These are phyloP conservation scores for Neofusicoccum laricinum DNA, from an alignment of 2,329 filamentous ascomycete species.

Conservation along the genomic window DNA sequence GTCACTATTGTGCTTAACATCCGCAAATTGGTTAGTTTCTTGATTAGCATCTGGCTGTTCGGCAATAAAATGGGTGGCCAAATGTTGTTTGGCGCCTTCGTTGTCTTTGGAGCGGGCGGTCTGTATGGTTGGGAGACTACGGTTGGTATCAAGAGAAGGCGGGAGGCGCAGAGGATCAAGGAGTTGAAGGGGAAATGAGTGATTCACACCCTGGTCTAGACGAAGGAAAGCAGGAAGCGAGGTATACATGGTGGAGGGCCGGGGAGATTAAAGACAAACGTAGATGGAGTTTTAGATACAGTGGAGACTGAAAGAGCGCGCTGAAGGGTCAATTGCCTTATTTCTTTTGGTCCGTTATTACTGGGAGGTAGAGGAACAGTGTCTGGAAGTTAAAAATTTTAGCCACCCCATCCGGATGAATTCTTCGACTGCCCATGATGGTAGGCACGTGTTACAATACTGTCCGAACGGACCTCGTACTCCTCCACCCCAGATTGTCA, in stretches of 20 bases:
- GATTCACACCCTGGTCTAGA: background rate
- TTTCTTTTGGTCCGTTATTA: too few species aligned
- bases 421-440: too few species aligned
- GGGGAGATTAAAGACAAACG: background rate
- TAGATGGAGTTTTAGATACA: background rate
- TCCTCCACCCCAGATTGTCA: too few species aligned
- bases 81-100: constrained; percentile 74
- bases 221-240: background rate
- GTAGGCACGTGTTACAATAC: too few species aligned
- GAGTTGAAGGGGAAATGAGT: constrained; percentile 10
- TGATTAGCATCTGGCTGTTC: constrained; percentile 92
- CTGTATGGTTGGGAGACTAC: constrained; percentile 77
- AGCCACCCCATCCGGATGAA: too few species aligned
- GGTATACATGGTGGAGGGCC: too few species aligned
- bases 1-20: constrained; percentile 97
- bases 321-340: too few species aligned
- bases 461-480: too few species aligned
- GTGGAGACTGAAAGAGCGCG: too few species aligned
- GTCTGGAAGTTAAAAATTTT: too few species aligned
- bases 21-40: constrained; percentile 84
- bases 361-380: too few species aligned
- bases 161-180: constrained; percentile 15
- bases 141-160: constrained; percentile 42
- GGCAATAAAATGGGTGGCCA: constrained; percentile 76
- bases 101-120: constrained; percentile 90